Evolutionary conservation across 345 rosid genomes (phyloP).

Genomic region (Hibiscus trionum): DNA sequence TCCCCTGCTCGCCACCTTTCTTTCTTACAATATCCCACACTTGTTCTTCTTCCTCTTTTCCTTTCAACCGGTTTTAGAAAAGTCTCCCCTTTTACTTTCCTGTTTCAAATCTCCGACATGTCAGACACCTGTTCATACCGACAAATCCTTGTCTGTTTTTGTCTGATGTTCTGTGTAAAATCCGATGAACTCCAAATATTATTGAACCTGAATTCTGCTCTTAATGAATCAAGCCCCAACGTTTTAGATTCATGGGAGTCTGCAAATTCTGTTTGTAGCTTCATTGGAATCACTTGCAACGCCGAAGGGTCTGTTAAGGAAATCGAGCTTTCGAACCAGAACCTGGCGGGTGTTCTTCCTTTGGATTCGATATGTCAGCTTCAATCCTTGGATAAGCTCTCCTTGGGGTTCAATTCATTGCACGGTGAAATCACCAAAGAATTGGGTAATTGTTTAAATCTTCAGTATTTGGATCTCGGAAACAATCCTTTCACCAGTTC

Average conservation of each 20-base stretch:
- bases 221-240: slow-evolving; percentile 21
- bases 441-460: slow-evolving; percentile 41
- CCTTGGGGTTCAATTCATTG: slow-evolving; percentile 57
- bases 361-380: slow-evolving; percentile 54
- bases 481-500: slow-evolving; percentile 59
- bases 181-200: slow-evolving; percentile 56
- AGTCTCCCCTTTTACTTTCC: not conserved
- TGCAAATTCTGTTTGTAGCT: slow-evolving; percentile 25
- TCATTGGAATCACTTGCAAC: slow-evolving; percentile 59
- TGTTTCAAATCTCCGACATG: slow-evolving; percentile 21
- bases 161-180: slow-evolving; percentile 24
- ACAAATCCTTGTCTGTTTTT: not conserved
- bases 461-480: slow-evolving; percentile 65
- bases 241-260: slow-evolving; percentile 52
- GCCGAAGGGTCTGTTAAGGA: slow-evolving; percentile 35
- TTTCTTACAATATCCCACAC: not conserved
- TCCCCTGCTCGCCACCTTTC: not conserved
- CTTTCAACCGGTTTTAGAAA: not conserved
- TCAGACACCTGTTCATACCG: slow-evolving; percentile 12
- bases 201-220: slow-evolving; percentile 38
- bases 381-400: slow-evolving; percentile 45
- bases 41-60: not conserved
- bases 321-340: slow-evolving; percentile 53
- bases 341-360: slow-evolving; percentile 43
- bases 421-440: slow-evolving; percentile 32